Evolutionary conservation across 2,329 filamentous ascomycete species (phyloP), one percentile per base, ranked within the genome.

Genomic region (Fusarium pseudograminearum): DNA sequence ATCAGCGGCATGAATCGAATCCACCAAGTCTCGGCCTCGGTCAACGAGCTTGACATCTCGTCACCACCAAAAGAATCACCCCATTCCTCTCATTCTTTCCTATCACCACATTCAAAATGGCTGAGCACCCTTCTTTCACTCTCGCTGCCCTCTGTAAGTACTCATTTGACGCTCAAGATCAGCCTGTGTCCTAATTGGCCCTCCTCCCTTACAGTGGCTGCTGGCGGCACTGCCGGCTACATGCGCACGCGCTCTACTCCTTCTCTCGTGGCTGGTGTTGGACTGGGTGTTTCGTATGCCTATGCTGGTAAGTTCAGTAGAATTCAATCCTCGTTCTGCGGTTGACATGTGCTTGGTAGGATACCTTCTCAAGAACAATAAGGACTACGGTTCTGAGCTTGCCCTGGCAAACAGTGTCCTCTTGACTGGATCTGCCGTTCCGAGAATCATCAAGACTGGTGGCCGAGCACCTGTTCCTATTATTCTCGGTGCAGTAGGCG

Each of bases 301-400:
- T 74, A 66, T 26, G 71, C 73, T 9, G 73, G 73, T 75, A 63
- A 28, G 65, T 45, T 7, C 1, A 15, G 5, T 2, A 4, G 6
- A 5, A 2, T 1, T 6, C 10, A 4, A 10, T 31, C 12, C 7
- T 9, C 14, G 8, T 24, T 24, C 18, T 30, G 12, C 28, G 4
- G 3, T 42, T 66, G 10, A 69, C n/a, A 15, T 14, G 9, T 4
- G 9, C 28, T 5, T 22, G 12, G 30, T 9, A 82, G 80, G 80
- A 47, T 82, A 82, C 45, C 78, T 82, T 24, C 75, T 82, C 58
- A 81, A 80, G 71, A 70, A 77, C 57, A 82, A 82, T 73, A 80
- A 80, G 71, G 80, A 82, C 73, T 81, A 82, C 52, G 80, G 80
- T 36, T 73, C 80, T 12, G 80, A 82, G 74, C 74, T 82, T 34